A percentile compares a stretch with the other conserved stretches of the same genome.
Conservation (phyloP, 2,329 filamentous ascomycete genomes). For the Xylariaceae sp. region DNA sequence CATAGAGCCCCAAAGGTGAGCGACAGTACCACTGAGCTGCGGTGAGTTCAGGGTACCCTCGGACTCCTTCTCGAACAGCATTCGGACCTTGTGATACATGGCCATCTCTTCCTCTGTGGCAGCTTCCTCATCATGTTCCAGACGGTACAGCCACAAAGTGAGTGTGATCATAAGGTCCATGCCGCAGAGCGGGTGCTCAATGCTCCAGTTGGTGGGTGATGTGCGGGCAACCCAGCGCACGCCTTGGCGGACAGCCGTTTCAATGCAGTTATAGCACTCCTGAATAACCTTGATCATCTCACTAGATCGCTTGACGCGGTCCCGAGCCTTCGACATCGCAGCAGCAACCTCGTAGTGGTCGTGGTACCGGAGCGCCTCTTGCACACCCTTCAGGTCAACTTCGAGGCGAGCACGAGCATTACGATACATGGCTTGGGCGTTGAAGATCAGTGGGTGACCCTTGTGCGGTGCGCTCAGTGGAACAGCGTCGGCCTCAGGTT, state of each 20-base stretch:
- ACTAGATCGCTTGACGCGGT: constrained; percentile 90
- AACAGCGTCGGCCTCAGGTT: constrained; percentile 86
- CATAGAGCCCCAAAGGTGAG: constrained; percentile 96
- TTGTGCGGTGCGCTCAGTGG: constrained; percentile 94
- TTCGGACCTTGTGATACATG: constrained; percentile 93
- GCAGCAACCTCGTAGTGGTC: constrained; percentile 96
- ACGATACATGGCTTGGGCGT: constrained; percentile 95
- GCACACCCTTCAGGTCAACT: constrained; percentile 93
- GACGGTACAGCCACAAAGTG: constrained; percentile 96
- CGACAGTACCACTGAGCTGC: constrained; percentile 87
- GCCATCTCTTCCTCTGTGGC: constrained; percentile 81
- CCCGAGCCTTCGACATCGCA: constrained; percentile 92
- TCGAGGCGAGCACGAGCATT: constrained; percentile 92
- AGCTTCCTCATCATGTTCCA: constrained; percentile 97
- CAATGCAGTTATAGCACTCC: constrained; percentile 96
- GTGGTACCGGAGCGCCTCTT: constrained; percentile 96
- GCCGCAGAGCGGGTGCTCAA: constrained; percentile 95
- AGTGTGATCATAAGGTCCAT: constrained; percentile 98
- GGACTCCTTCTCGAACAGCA: constrained; percentile 88
- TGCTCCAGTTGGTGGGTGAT: constrained; percentile 97
- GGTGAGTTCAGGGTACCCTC: constrained; percentile 82
- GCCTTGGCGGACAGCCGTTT: constrained; percentile 91
- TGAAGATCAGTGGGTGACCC: constrained; percentile 95
- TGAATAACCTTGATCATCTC: constrained; percentile 99
- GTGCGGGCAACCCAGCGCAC: constrained; percentile 98